Evolutionary conservation across 257 asterid species (phyloP), one percentile per base, ranked within the genome.

Genomic region (Penstemon davidsonii): DNA sequence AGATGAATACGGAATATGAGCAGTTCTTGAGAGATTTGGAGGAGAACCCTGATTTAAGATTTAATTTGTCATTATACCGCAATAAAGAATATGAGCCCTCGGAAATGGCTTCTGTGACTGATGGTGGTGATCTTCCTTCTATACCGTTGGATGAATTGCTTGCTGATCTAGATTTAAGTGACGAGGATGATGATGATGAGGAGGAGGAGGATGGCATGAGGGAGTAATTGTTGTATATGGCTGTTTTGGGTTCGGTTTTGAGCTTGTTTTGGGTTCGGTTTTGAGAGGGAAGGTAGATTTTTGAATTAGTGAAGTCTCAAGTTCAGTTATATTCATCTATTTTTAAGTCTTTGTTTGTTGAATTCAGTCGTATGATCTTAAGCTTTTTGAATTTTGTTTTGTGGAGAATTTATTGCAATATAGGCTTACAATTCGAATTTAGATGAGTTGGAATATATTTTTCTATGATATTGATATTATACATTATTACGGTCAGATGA

Each of bases 11-110:
- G 0, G 92, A 86, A 68, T 86, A 84, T 60, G 86, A 86, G 58
- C 76, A 65, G 65, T 80, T 84, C 79, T 73, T 81, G 80, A 79
- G 83, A 60, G 87, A 83, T 64, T 63, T 86, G 78, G 92, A 82
- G 70, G 87, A 82, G 70, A 76, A 82, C 45, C 84, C 87, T 6
- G 80, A 82, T 49, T 37, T 78, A 60, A 74, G 86, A 64, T 80
- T 78, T 60, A 76, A 74, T 62, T 40, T 85, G 25, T 80, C 88
- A 0, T 75, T 85, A 40, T 79, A 81, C 33, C 78, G 72, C 5
- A 80, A 83, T 66, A 75, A 60, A 44, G 91, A 83, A 43, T 80
- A 83, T 55, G 85, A 83, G 76, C 84, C 86, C 33, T 80, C 83
- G 12, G 86, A 82, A 66, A 72, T 77, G 85, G 83, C 82, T 19